Conservation (phyloP, 1,284 basidiomycete species). For the Sporisorium scitamineum region DNA sequence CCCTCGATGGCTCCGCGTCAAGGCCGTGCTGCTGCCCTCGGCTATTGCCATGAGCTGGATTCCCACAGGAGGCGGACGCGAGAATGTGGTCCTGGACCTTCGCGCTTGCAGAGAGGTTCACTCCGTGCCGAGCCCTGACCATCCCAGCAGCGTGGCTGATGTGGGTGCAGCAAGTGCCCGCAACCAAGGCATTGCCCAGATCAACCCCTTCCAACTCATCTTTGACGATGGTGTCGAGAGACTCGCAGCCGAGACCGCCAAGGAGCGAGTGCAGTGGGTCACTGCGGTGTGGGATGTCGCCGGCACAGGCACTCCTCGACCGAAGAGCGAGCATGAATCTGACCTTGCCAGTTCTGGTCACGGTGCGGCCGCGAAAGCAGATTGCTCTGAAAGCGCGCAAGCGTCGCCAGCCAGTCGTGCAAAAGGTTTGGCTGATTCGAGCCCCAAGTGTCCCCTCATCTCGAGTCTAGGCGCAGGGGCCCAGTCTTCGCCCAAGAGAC, state of each 20-base stretch:
- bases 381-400: not conserved
- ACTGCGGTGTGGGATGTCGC: slow-evolving; percentile 40
- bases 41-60: slow-evolving; percentile 65
- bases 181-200: slow-evolving; percentile 44
- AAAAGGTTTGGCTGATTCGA: slow-evolving; percentile 9
- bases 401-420: slow-evolving; percentile 12
- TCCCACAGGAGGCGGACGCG: slow-evolving; percentile 55
- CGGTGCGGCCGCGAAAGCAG: slow-evolving; percentile 1
- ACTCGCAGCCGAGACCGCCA: slow-evolving; percentile 54
- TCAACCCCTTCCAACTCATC: slow-evolving; percentile 63
- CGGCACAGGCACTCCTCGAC: slow-evolving; percentile 11
- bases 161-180: slow-evolving; percentile 49
- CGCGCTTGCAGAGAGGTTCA: slow-evolving; percentile 60
- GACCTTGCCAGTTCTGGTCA: slow-evolving; percentile 25
- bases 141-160: slow-evolving; percentile 51
- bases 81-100: slow-evolving; percentile 60
- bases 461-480: slow-evolving; percentile 14
- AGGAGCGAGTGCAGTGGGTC: slow-evolving; percentile 61
- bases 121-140: slow-evolving; percentile 58
- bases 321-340: slow-evolving; percentile 22
- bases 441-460: slow-evolving; percentile 11
- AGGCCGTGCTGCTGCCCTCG: slow-evolving; percentile 55
- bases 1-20: slow-evolving; percentile 57
- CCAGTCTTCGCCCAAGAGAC: slow-evolving; percentile 17
- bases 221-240: slow-evolving; percentile 66